phyloP scores from a whole-genome alignment of 805 yeast species.

The Pichia heedii region DNA sequence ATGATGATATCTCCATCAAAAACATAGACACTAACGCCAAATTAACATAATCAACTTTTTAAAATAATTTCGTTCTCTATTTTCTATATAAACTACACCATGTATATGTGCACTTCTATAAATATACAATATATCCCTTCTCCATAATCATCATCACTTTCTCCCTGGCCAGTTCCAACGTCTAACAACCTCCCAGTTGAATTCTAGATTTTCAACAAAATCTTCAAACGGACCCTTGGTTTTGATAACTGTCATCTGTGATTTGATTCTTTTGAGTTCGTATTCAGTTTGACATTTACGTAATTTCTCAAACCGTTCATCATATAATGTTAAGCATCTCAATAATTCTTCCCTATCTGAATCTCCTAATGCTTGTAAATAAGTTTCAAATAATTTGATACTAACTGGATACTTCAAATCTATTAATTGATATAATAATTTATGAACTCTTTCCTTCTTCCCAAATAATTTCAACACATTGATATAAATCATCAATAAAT shows the following conservation, averaged over 20 bases:
- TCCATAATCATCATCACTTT: not conserved
- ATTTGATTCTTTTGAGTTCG: conserved; percentile 16
- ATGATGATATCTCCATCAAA: too few relatives aligned
- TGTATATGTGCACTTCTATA: not conserved
- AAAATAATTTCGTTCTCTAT: too few relatives aligned
- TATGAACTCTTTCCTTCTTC: conserved; percentile 40
- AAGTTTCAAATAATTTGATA: conserved; percentile 13
- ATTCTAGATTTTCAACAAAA: conserved; percentile 18
- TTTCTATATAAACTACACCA: not conserved
- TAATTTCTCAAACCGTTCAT: conserved; percentile 10
- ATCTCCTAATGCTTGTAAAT: conserved; percentile 13
- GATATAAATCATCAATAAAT: conserved; percentile 46
- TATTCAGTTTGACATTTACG: conserved; percentile 18
- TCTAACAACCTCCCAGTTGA: conserved; percentile 25
- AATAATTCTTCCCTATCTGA: conserved; percentile 18
- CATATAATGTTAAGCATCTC: conserved; percentile 15
- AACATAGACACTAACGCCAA: too few relatives aligned
- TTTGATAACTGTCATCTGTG: conserved; percentile 2
- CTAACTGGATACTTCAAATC: conserved; percentile 25
- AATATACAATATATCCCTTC: too few relatives aligned
- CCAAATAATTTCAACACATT: conserved; percentile 37
- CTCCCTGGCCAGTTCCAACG: conserved; percentile 26
- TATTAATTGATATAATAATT: conserved; percentile 48
- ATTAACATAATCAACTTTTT: too few relatives aligned
- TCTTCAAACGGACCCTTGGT: conserved; percentile 15